Conservation (phyloP, 495 filamentous ascomycete species). For the Neohortaea acidophila region DNA sequence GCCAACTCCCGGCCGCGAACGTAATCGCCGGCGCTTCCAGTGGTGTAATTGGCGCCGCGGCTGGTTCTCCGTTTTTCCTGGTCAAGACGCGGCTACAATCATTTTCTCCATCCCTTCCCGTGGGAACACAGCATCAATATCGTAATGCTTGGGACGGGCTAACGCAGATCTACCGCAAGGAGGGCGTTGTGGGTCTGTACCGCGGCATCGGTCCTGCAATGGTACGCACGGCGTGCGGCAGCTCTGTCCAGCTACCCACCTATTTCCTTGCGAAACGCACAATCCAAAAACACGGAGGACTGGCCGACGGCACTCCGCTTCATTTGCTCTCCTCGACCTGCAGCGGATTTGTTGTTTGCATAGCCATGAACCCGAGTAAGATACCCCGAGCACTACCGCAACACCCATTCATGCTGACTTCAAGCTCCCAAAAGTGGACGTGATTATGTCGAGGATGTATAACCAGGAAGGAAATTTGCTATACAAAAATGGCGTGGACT, state of each 20-base stretch:
- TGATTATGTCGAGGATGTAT: constrained; percentile 97
- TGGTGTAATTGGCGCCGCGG: constrained; percentile 77
- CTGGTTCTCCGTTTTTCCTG: constrained; percentile 94
- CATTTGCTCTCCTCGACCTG: constrained; percentile 79
- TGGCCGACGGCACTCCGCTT: constrained; percentile 80
- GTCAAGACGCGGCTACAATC: constrained; percentile 94
- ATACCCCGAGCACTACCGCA: no score
- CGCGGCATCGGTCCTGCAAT: constrained; percentile 87
- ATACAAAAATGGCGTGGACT: constrained; percentile 85
- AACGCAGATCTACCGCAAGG: constrained; percentile 54
- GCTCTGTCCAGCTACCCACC: constrained; percentile 87
- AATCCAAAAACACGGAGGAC: constrained; percentile 61
- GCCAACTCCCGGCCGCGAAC: constrained; percentile 32
- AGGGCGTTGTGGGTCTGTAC: constrained; percentile 73
- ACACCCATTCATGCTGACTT: no score
- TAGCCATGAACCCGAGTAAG: constrained; percentile 98
- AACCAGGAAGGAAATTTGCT: constrained; percentile 89
- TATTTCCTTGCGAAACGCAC: constrained; percentile 96
- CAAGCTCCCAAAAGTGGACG: no score
- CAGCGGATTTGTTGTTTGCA: constrained; percentile 92
- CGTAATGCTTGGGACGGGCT: constrained; percentile 72
- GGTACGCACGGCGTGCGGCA: constrained; percentile 90
- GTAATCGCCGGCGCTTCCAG: constrained; percentile 79
- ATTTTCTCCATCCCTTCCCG: constrained; percentile 82
- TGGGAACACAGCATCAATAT: constrained; percentile 92